Evolutionary conservation across 1,284 basidiomycete species (phyloP).

Genomic region (Trametes versicolor): DNA sequence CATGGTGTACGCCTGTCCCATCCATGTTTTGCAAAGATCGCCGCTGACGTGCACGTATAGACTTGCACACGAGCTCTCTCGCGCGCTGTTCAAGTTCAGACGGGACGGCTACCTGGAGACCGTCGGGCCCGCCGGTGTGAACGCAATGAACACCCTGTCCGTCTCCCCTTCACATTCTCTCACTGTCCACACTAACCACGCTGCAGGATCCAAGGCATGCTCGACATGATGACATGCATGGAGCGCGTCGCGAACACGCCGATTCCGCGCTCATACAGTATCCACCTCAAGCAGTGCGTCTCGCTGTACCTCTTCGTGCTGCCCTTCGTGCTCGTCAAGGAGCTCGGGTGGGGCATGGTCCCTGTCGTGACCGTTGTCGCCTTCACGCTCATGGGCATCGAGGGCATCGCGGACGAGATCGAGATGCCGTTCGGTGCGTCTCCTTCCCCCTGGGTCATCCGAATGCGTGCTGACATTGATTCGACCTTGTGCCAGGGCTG

Average conservation of each 20-base stretch:
- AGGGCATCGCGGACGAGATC: slow-evolving; percentile 92
- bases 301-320: slow-evolving; percentile 88
- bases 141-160: slow-evolving; percentile 76
- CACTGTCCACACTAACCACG: neutral
- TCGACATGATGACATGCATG: slow-evolving; percentile 86
- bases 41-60: slow-evolving; percentile 46
- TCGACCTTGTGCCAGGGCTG: slow-evolving; percentile 53
- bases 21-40: slow-evolving; percentile 1
- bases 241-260: slow-evolving; percentile 88
- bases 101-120: slow-evolving; percentile 84
- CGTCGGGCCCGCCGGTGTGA: slow-evolving; percentile 85
- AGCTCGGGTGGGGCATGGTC: slow-evolving; percentile 83
- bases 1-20: slow-evolving; percentile 62
- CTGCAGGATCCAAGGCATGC: slow-evolving; percentile 78
- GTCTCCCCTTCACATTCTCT: slow-evolving; percentile 32
- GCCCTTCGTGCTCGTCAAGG: slow-evolving; percentile 83
- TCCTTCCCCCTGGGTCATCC: slow-evolving; percentile 6
- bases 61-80: slow-evolving; percentile 82
- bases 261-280: slow-evolving; percentile 82
- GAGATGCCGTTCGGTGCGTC: slow-evolving; percentile 86
- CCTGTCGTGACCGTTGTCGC: slow-evolving; percentile 87
- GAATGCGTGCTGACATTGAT: neutral
- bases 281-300: slow-evolving; percentile 95
- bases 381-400: slow-evolving; percentile 93
- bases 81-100: slow-evolving; percentile 77